Evolutionary conservation across 768 basidiomycete species (phyloP).

Genomic region (Suillus hirtellus): DNA sequence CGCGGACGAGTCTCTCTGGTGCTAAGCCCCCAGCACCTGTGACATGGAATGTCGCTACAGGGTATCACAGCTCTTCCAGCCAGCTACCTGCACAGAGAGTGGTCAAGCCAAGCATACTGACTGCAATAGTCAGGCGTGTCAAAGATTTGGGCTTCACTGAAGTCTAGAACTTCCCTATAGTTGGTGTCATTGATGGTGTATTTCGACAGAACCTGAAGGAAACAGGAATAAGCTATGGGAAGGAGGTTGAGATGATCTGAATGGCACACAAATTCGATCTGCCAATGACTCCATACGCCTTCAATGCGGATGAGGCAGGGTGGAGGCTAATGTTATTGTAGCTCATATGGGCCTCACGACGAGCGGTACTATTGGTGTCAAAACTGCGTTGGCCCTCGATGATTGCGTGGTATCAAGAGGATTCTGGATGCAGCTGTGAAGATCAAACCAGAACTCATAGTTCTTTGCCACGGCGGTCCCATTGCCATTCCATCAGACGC

Average conservation of each 20-base stretch:
- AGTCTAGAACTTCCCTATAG: conserved; percentile 31
- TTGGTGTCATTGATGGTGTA: conserved; percentile 29
- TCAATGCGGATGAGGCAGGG: conserved; percentile 28
- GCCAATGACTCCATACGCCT: conserved; percentile 29
- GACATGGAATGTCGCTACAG: conserved; percentile 26
- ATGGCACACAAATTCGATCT: conserved; percentile 25
- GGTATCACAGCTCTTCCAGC: conserved; percentile 26
- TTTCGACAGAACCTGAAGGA: conserved; percentile 33
- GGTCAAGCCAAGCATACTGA: conserved; percentile 32
- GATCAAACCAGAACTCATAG: conserved; percentile 22
- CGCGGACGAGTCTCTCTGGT: conserved; percentile 31
- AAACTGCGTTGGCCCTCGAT: conserved; percentile 23
- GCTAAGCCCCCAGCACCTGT: conserved; percentile 32
- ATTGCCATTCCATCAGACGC: conserved; percentile 27
- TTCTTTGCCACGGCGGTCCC: conserved; percentile 26
- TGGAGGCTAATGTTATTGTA: conserved; percentile 28
- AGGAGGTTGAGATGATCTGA: conserved; percentile 33
- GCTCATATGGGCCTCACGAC: conserved; percentile 33
- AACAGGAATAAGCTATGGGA: conserved; percentile 31
- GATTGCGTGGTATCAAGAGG: conserved; percentile 24
- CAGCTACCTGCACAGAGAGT: conserved; percentile 24
- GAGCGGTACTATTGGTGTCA: conserved; percentile 27
- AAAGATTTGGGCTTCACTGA: conserved; percentile 28
- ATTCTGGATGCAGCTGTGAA: conserved; percentile 20
- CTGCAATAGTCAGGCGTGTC: conserved; percentile 19